phyloP scores from a whole-genome alignment of 371 early-diverging fungal genomes.

The Mucor lusitanicus region DNA sequence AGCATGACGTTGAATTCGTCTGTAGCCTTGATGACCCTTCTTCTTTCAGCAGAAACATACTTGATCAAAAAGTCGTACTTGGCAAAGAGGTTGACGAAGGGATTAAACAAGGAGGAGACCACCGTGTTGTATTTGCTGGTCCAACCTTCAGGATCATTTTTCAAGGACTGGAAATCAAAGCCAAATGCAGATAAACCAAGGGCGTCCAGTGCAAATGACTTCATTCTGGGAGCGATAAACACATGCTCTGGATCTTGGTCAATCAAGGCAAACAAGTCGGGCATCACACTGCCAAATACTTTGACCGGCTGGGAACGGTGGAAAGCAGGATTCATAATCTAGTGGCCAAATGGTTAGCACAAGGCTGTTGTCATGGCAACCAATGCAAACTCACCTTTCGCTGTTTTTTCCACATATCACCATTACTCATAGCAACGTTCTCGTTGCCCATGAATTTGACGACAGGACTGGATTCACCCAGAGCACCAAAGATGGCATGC shows the following conservation, averaged over 20 bases:
- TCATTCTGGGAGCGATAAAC: conserved; percentile 14
- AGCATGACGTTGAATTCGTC: conserved; percentile 13
- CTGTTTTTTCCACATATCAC: conserved; percentile 42
- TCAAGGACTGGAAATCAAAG: conserved; percentile 36
- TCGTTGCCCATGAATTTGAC: conserved; percentile 28
- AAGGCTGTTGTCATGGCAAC: too few species aligned
- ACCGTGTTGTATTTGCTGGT: conserved; percentile 27
- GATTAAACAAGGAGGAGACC: conserved; percentile 10
- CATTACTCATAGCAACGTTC: conserved; percentile 35
- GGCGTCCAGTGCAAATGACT: conserved; percentile 34
- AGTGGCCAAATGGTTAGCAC: neutral
- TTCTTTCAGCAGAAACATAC: conserved; percentile 7
- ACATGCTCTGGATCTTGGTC: conserved; percentile 18
- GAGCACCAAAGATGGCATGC: neutral
- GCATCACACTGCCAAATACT: conserved; percentile 24
- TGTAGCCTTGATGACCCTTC: neutral
- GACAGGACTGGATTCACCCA: conserved; percentile 13
- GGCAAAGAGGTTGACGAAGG: conserved; percentile 7
- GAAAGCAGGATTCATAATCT: conserved; percentile 46
- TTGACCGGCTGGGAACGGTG: conserved; percentile 36
- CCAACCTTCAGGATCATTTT: conserved; percentile 35
- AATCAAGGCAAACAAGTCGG: conserved; percentile 20
- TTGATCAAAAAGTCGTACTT: conserved; percentile 8
- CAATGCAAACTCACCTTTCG: conserved; percentile 29
- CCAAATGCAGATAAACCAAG: conserved; percentile 42